Conservation (phyloP, 768 basidiomycete species). For the Polyporus arcularius region DNA sequence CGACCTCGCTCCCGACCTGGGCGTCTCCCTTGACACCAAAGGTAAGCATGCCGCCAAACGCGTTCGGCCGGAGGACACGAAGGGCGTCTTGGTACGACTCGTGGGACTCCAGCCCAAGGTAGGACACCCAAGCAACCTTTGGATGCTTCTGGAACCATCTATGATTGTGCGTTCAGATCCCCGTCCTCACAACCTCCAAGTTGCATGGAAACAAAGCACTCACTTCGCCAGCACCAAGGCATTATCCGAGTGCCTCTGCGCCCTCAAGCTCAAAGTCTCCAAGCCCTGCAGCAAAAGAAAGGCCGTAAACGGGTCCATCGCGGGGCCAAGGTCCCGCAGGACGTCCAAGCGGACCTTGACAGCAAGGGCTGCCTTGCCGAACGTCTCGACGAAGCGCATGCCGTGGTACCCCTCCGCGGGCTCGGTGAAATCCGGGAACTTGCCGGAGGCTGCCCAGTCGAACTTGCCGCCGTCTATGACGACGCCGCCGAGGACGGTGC, state of each 20-base stretch:
- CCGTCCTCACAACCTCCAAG: no score
- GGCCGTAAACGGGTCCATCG: conserved; percentile 71
- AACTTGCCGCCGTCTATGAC: conserved; percentile 78
- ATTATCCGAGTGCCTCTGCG: conserved; percentile 70
- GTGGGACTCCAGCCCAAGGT: conserved; percentile 69
- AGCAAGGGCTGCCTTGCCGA: conserved; percentile 64
- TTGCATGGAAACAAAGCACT: no score
- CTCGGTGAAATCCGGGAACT: conserved; percentile 74
- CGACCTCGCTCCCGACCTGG: conserved; percentile 53
- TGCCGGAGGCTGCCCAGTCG: conserved; percentile 68
- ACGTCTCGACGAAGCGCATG: conserved; percentile 62
- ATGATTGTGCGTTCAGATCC: not conserved
- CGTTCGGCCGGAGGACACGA: conserved; percentile 51
- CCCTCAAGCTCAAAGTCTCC: conserved; percentile 74
- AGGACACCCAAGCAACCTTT: conserved; percentile 75
- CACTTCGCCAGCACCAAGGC: conserved; percentile 66
- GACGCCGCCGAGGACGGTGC: conserved; percentile 77
- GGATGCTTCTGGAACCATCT: conserved; percentile 63
- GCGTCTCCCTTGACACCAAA: conserved; percentile 71
- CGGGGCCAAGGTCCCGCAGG: conserved; percentile 67
- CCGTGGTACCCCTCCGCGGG: conserved; percentile 81
- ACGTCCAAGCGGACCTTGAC: conserved; percentile 64
- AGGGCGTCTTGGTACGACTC: conserved; percentile 60
- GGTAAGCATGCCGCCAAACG: conserved; percentile 74
- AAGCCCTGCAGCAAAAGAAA: conserved; percentile 77